Percentiles rank a stretch among this genome's conserved stretches.
These are phyloP conservation scores for Niveomyces coronatus DNA, from an alignment of 2,329 filamentous ascomycete genomes.

Conservation along the genomic window DNA sequence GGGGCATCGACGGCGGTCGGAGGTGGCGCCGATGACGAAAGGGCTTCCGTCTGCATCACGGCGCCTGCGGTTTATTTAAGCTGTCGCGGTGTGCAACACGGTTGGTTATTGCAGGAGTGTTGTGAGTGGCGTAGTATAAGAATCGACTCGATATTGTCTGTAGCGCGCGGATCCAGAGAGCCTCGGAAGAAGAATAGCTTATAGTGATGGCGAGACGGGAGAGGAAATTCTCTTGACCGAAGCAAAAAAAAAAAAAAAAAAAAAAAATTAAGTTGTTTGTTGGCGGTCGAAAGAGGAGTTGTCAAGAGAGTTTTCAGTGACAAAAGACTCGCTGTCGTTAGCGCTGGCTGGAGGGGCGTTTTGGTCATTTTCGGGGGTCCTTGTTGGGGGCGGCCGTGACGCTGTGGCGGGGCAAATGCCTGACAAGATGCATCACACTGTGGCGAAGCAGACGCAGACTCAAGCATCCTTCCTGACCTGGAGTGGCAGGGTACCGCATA, in stretches of 20 bases:
- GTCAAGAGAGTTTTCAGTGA: background rate
- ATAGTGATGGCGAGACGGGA: slow-evolving; percentile 1
- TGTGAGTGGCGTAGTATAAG: background rate
- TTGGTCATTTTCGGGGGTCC: too few species aligned
- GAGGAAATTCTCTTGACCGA: slow-evolving; percentile 3
- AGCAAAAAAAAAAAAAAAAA: slow-evolving; percentile 11
- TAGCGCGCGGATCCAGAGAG: slow-evolving; percentile 4
- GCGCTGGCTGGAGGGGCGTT: too few species aligned
- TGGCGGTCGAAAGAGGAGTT: slow-evolving; percentile 3
- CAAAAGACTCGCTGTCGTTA: slow-evolving; percentile 10
- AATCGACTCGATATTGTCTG: background rate
- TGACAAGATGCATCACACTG: background rate
- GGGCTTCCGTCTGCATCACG: slow-evolving; percentile 16
- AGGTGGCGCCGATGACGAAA: slow-evolving; percentile 28
- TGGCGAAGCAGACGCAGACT: background rate
- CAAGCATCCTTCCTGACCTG: too few species aligned
- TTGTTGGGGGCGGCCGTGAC: slow-evolving; percentile 17
- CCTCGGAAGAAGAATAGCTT: slow-evolving; percentile 7
- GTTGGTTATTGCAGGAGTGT: slow-evolving; percentile 1
- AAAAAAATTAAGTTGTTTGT: background rate
- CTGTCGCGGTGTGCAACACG: too few species aligned
- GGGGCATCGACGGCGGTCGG: slow-evolving; percentile 21
- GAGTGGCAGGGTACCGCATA: background rate
- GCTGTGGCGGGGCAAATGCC: background rate
- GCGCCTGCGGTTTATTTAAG: background rate